A percentile compares a stretch with the other conserved stretches of the same genome.
Evolutionary conservation across 2,329 filamentous ascomycete genomes (phyloP).

Genomic region (Aspergillus unguis): DNA sequence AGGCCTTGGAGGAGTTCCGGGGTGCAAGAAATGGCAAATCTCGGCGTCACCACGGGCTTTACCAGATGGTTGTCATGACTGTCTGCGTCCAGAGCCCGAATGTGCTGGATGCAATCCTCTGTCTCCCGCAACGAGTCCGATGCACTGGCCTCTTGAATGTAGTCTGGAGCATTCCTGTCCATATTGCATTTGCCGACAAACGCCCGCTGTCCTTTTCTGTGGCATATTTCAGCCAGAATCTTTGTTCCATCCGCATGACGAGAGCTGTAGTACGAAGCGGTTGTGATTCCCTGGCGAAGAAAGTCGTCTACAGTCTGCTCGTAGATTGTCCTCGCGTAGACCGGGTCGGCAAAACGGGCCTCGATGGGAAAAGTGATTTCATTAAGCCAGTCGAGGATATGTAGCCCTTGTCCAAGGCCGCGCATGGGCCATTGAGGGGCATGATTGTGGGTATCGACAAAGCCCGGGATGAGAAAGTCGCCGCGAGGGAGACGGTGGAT

Average conservation of each 20-base stretch:
- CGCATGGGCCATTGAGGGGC: constrained; percentile 56
- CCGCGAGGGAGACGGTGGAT: constrained; percentile 27
- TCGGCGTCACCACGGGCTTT: constrained; percentile 54
- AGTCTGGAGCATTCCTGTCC: constrained; percentile 47
- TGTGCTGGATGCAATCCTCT: constrained; percentile 48
- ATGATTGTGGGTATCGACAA: constrained; percentile 66
- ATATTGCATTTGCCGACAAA: constrained; percentile 39
- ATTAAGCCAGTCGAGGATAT: constrained; percentile 59
- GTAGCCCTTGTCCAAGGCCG: constrained; percentile 41
- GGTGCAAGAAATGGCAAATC: constrained; percentile 62
- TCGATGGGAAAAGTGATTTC: constrained; percentile 64
- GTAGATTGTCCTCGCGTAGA: constrained; percentile 55
- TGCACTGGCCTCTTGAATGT: constrained; percentile 49
- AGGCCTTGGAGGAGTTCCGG: constrained; percentile 54
- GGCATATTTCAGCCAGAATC: constrained; percentile 34
- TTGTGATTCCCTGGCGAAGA: constrained; percentile 51
- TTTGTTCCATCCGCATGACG: constrained; percentile 29
- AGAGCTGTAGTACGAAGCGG: constrained; percentile 37
- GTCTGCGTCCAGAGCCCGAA: constrained; percentile 45
- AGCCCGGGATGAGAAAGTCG: constrained; percentile 34
- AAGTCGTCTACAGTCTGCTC: constrained; percentile 54
- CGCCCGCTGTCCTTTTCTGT: constrained; percentile 33
- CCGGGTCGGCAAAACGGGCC: constrained; percentile 55
- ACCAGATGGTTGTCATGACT: constrained; percentile 41
- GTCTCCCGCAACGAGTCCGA: constrained; percentile 52